These are phyloP conservation scores for Alisma plantagoaquatica DNA, from an alignment of 106 monocot species.

Conservation along the genomic window DNA sequence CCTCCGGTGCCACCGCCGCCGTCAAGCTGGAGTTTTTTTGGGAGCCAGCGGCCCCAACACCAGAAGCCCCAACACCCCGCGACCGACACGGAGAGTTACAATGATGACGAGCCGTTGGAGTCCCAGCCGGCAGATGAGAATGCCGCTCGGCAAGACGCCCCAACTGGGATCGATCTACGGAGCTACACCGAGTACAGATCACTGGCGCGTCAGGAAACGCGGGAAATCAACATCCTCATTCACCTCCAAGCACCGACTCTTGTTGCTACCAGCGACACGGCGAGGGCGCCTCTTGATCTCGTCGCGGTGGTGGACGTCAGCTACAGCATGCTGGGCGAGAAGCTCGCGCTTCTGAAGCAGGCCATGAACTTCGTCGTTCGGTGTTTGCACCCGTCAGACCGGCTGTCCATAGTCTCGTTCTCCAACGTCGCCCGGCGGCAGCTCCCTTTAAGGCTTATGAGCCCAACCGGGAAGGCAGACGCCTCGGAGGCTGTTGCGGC, in stretches of 20 bases:
- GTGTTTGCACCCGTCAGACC: constrained; percentile 51
- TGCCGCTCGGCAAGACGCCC: too few relatives aligned
- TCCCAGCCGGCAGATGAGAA: too few relatives aligned
- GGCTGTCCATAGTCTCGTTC: constrained; percentile 64
- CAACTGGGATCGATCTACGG: background rate
- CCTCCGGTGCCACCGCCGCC: constrained; percentile 34
- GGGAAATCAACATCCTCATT: constrained; percentile 24
- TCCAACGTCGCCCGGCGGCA: constrained; percentile 54
- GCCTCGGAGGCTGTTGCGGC: constrained; percentile 60
- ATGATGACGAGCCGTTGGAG: constrained; percentile 58
- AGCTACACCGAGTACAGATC: constrained; percentile 28
- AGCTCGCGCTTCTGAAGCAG: constrained; percentile 61
- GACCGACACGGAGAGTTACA: constrained; percentile 29
- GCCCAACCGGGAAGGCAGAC: constrained; percentile 41
- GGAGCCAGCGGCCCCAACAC: constrained; percentile 20
- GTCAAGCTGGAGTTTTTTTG: constrained; percentile 21
- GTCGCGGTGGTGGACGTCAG: constrained; percentile 73
- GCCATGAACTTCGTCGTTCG: constrained; percentile 82
- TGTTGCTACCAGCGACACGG: background rate
- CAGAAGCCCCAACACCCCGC: constrained; percentile 10
- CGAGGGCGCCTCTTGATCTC: constrained; percentile 51
- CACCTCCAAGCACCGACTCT: constrained; percentile 47
- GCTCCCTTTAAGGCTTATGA: constrained; percentile 52
- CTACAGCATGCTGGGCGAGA: constrained; percentile 76
- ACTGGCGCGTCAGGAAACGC: constrained; percentile 31